phyloP scores from a whole-genome alignment of 805 yeast genomes.

The Nematodospora valgi region DNA sequence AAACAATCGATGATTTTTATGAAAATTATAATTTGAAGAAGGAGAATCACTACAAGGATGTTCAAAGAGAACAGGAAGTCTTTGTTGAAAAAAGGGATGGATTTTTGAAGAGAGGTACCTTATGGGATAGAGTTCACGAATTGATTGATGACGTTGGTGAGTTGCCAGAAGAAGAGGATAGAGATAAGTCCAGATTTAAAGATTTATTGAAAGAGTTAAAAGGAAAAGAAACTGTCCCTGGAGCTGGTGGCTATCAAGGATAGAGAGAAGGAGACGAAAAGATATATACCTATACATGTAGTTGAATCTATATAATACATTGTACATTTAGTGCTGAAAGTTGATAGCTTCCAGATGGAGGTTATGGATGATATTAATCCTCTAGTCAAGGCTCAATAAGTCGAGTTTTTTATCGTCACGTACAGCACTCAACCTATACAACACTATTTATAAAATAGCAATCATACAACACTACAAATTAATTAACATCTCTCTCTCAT shows the following conservation, averaged over 20 bases:
- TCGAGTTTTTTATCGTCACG: no score
- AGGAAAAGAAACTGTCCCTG: slow-evolving; percentile 72
- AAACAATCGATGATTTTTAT: slow-evolving; percentile 86
- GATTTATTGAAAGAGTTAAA: slow-evolving; percentile 61
- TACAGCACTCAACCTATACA: no score
- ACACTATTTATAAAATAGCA: no score
- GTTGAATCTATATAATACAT: background rate
- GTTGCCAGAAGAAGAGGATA: slow-evolving; percentile 36
- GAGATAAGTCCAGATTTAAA: slow-evolving; percentile 70
- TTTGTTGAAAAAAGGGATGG: slow-evolving; percentile 74
- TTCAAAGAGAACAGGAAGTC: slow-evolving; percentile 64
- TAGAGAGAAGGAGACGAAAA: background rate
- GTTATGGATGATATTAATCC: no score
- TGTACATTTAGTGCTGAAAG: background rate
- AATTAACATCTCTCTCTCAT: no score
- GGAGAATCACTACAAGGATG: slow-evolving; percentile 62
- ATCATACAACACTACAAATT: no score
- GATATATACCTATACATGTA: slow-evolving; percentile 1
- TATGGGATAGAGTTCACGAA: slow-evolving; percentile 61
- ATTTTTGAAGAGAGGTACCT: slow-evolving; percentile 45
- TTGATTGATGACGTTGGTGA: slow-evolving; percentile 46
- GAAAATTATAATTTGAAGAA: slow-evolving; percentile 84
- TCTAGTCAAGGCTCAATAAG: no score
- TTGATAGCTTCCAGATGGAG: background rate
- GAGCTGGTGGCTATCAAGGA: slow-evolving; percentile 60